These are phyloP conservation scores for Erodium chrysanthum DNA, from an alignment of 441 rosid genomes.

Conservation along the genomic window DNA sequence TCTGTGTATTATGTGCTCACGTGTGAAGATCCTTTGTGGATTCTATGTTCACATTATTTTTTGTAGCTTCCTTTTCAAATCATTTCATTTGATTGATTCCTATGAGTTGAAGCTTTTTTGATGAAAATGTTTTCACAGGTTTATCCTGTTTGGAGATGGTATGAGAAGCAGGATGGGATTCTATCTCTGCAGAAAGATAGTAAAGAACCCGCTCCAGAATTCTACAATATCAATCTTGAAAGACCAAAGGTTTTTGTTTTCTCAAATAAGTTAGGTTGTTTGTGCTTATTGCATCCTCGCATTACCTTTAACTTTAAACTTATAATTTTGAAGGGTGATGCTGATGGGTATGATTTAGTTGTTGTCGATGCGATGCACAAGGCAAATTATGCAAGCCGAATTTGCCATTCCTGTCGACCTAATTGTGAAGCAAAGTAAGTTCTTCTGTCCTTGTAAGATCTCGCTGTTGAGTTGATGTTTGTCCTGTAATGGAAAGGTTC, in stretches of 20 bases:
- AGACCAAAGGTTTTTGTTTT: conserved; percentile 79
- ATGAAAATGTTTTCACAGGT: conserved; percentile 41
- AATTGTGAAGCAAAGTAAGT: conserved; percentile 98
- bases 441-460: conserved; percentile 4
- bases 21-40: too few relatives aligned
- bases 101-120: conserved; percentile 12
- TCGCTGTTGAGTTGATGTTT: background rate
- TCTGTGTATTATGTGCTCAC: too few relatives aligned
- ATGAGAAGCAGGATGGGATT: conserved; percentile 99
- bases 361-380: conserved; percentile 99
- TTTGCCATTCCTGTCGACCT: conserved; percentile 98
- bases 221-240: conserved; percentile 96
- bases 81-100: too few relatives aligned
- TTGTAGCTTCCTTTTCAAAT: too few relatives aligned
- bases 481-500: background rate
- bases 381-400: conserved; percentile 98
- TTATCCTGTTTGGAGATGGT: conserved; percentile 99
- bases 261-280: conserved; percentile 14
- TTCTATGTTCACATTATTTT: too few relatives aligned
- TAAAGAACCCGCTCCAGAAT: conserved; percentile 98
- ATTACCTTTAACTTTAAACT: conserved; percentile 18
- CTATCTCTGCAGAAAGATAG: conserved; percentile 86
- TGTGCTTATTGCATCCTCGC: conserved; percentile 4
- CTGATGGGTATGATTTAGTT: conserved; percentile 97
- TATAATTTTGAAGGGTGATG: conserved; percentile 70